A percentile compares a stretch with the other conserved stretches of the same genome.
phyloP scores from a whole-genome alignment of 208 protist genomes.

The Trichomonas gallinae region DNA sequence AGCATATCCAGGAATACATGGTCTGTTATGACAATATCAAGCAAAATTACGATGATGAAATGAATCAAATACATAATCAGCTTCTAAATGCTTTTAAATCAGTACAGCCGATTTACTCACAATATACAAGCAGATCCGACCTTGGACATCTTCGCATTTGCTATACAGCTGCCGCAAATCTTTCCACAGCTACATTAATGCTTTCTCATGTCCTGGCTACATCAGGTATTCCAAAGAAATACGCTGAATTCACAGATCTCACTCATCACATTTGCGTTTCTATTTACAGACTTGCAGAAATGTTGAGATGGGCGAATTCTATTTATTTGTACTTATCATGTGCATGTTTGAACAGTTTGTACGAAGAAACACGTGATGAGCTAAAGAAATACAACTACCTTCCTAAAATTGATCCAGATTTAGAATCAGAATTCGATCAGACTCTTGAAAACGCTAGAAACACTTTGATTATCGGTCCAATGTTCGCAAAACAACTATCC shows the following conservation, averaged over 20 bases:
- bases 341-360: neutral
- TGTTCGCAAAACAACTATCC: neutral
- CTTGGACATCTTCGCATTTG: neutral
- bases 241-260: neutral
- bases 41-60: neutral
- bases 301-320: neutral
- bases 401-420: neutral
- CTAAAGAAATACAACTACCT: neutral
- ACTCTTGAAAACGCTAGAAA: neutral
- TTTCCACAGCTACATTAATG: neutral
- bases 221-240: neutral
- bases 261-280: neutral
- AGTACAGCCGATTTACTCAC: neutral
- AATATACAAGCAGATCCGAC: neutral
- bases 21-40: neutral
- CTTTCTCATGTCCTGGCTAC: neutral
- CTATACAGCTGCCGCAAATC: neutral
- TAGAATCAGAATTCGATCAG: neutral
- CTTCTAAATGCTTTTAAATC: neutral
- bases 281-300: neutral
- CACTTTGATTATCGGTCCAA: neutral
- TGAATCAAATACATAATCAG: neutral
- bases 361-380: neutral
- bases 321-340: neutral
- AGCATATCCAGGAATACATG: neutral